Base-by-base conservation (phyloP, 495 filamentous ascomycete genomes). In the Podospora pseudopauciseta region DNA sequence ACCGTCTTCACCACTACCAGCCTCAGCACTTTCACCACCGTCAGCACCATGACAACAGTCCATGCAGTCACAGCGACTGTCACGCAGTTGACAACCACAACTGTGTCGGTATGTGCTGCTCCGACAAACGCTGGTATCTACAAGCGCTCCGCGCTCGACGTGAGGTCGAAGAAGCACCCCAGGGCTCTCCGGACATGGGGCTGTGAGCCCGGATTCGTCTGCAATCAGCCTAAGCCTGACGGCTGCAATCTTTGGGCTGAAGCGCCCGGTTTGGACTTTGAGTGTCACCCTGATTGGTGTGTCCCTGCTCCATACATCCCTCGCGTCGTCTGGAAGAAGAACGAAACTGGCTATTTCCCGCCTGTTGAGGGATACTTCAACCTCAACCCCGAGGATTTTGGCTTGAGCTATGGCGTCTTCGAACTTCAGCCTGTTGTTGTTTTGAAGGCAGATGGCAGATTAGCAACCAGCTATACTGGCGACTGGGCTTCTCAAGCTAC, bases 331-430 rank as follows among this genome's bases (percentile, higher is more conserved):
- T 86, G 86, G 81, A 75, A 78, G 2, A 69, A 71, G 3, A 78
- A 83, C 57, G 53, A 78, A 58, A 82, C 85, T 4, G 68, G 76
- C 58, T 81, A 78, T 77, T 87, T 83, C 77, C 84, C 85, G 18
- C 77, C 85, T 19, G 82, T 81, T 13, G 70, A 80, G 3, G 83
- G 81, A 4, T 91, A 90, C 72, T 91, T 86, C 78, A 86, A 91
- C 57, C 81, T 91, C n/a, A 77, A 86, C 20, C 90, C 90, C 5
- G 70, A 74, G 1, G 80, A 79, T 18, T 92, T 92, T 71, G 88
- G 88, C 7, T 72, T 92, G 28, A 84, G 81, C 60, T 84, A 87
- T 67, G 82, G 80, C 39, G 89, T 92, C 49, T 91, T 91, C 70
- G 80, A 74, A 55, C 39, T 74, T 3, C 64, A 77, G 23, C 67